Percentiles rank a stretch among this genome's conserved stretches.
Conservation (phyloP, 1,139 yeast species). For the Lodderomyces margitis region DNA sequence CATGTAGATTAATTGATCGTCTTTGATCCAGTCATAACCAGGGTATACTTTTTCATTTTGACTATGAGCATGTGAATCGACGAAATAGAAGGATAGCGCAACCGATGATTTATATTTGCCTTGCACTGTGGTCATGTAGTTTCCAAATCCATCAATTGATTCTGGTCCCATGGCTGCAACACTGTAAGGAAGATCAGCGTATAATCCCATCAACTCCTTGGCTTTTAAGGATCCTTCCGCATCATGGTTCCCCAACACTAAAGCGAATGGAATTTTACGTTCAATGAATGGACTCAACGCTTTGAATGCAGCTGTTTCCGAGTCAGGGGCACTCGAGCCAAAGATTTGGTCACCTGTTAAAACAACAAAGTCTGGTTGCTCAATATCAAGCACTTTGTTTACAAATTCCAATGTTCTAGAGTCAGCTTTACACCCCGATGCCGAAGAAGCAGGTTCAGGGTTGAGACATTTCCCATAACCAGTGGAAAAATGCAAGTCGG, state of each 20-base stretch:
- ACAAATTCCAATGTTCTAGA: constrained; percentile 62
- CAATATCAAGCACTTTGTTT: constrained; percentile 62
- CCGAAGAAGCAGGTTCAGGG: constrained; percentile 51
- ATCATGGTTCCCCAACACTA: constrained; percentile 62
- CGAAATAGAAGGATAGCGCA: constrained; percentile 63
- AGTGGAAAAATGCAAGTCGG: constrained; percentile 82
- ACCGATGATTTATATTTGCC: constrained; percentile 42
- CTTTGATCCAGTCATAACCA: constrained; percentile 86
- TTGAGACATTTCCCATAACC: constrained; percentile 76
- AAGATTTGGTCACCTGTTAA: constrained; percentile 84
- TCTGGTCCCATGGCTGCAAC: constrained; percentile 61
- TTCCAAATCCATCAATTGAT: constrained; percentile 74
- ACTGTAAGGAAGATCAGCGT: constrained; percentile 63
- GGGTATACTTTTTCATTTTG: constrained; percentile 61
- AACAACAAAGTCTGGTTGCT: constrained; percentile 78
- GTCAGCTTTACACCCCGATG: constrained; percentile 67
- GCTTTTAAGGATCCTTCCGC: constrained; percentile 68
- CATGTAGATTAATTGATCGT: constrained; percentile 64
- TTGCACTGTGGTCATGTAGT: constrained; percentile 58
- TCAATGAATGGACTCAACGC: constrained; percentile 69
- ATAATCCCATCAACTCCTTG: constrained; percentile 55
- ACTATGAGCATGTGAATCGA: constrained; percentile 80
- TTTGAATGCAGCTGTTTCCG: constrained; percentile 74
- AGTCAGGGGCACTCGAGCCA: constrained; percentile 70
- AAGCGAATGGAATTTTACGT: constrained; percentile 74